phyloP scores from a whole-genome alignment of 148 eudicot genomes.

The Rhododendron ferrugineum region DNA sequence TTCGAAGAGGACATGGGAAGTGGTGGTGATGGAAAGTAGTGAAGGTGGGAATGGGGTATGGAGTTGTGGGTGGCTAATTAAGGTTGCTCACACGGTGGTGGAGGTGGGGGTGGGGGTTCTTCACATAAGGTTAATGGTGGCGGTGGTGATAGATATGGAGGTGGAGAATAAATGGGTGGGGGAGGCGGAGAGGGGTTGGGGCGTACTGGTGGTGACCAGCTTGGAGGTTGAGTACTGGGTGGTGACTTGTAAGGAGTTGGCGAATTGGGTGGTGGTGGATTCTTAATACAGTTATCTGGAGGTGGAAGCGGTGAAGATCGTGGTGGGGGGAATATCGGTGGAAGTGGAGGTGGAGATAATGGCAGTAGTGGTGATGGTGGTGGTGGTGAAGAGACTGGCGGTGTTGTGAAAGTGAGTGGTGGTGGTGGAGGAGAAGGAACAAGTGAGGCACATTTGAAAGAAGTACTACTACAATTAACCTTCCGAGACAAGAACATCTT shows the following conservation, averaged over 20 bases:
- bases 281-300: background rate
- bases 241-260: background rate
- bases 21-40: background rate
- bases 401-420: background rate
- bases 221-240: background rate
- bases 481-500: constrained; percentile 13
- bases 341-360: background rate
- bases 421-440: background rate
- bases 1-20: no score
- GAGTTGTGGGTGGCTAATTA: background rate
- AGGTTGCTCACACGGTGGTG: background rate
- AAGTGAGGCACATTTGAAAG: constrained; percentile 5
- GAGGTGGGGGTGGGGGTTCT: constrained; percentile 3
- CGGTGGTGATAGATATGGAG: background rate
- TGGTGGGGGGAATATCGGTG: background rate
- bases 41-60: background rate
- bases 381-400: background rate
- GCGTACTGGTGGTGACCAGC: background rate
- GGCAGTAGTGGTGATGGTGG: background rate
- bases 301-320: background rate
- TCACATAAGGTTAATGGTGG: background rate
- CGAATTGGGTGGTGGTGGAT: background rate
- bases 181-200: background rate
- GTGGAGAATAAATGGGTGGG: background rate
- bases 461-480: constrained; percentile 2